Percentiles rank a stretch among this genome's conserved stretches.
Evolutionary conservation across 148 eudicot species (phyloP).

Genomic region (Spergularia marina): DNA sequence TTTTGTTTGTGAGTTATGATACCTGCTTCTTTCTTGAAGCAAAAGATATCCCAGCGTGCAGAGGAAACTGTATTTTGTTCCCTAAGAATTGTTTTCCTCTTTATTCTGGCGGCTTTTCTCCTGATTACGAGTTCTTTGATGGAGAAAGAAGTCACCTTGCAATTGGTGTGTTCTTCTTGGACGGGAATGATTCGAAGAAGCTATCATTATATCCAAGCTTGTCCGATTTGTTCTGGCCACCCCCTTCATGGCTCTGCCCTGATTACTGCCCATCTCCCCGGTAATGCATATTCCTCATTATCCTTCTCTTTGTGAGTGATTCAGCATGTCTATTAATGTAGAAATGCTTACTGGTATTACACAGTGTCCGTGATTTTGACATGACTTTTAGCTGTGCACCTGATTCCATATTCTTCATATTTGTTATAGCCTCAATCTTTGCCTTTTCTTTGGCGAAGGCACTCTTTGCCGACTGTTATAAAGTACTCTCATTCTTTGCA

Average conservation of each 20-base stretch:
- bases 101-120: too few species aligned
- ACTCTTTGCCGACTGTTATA: too few species aligned
- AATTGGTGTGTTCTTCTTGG: constrained; percentile 1
- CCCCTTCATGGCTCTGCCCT: background rate
- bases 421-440: too few species aligned
- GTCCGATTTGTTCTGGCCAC: background rate
- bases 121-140: constrained; percentile 8
- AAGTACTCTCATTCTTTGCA: too few species aligned
- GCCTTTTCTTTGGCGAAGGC: too few species aligned
- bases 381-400: too few species aligned
- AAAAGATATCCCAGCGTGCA: background rate
- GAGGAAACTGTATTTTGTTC: constrained; percentile 4
- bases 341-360: too few species aligned
- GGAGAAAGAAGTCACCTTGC: background rate
- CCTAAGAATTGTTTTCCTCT: background rate
- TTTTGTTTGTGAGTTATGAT: constrained; percentile 15
- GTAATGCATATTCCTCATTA: background rate
- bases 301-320: background rate
- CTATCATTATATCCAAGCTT: background rate
- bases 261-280: background rate
- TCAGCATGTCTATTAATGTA: background rate
- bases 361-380: too few species aligned
- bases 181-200: background rate
- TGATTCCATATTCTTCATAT: too few species aligned
- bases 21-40: constrained; percentile 5